Evolutionary conservation across 2,329 filamentous ascomycete species (phyloP).

Genomic region (Blastomyces emzantsi): DNA sequence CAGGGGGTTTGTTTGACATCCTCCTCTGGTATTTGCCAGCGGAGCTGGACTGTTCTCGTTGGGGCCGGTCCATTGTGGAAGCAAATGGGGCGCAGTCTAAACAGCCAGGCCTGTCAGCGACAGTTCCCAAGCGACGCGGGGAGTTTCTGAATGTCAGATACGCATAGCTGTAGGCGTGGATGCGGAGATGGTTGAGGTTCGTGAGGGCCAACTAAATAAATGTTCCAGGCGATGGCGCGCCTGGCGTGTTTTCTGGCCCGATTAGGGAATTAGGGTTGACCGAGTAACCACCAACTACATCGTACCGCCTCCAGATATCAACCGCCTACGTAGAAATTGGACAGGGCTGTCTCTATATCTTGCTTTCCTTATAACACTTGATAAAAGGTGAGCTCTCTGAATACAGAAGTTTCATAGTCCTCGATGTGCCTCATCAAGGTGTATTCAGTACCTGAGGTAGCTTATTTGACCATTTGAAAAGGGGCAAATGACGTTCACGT

Average conservation of each 20-base stretch:
- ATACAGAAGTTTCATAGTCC: no score
- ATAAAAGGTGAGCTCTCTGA: background rate
- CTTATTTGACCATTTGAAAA: no score
- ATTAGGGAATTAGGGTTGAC: slow-evolving; percentile 6
- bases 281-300: no score
- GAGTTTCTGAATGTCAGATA: background rate
- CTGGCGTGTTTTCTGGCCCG: background rate
- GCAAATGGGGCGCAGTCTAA: background rate
- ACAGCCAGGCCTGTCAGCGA: background rate
- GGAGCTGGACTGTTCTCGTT: background rate
- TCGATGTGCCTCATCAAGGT: no score
- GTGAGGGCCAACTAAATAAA: background rate
- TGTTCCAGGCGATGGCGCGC: background rate
- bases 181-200: background rate
- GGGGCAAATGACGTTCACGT: no score
- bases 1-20: slow-evolving; percentile 4
- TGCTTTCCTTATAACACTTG: no score
- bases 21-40: background rate
- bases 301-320: no score
- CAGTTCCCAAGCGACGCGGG: background rate
- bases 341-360: no score
- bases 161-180: background rate
- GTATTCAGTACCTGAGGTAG: no score
- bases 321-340: no score
- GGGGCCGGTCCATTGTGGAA: slow-evolving; percentile 1